phyloP scores from a whole-genome alignment of 169 alveolate genomes.

The Haemoproteus tartakovskyi region DNA sequence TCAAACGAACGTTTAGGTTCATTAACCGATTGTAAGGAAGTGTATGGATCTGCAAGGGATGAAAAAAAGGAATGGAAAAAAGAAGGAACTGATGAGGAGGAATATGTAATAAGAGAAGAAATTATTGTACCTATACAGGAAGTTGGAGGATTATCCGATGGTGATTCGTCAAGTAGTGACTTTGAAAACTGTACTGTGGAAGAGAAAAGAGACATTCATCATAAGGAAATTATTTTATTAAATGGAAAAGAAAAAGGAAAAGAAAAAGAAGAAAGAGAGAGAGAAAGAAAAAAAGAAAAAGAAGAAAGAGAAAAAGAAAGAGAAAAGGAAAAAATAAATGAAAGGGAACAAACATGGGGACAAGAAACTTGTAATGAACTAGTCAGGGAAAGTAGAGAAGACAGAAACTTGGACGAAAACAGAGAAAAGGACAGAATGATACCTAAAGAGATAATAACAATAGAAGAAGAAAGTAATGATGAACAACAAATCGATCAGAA shows the following conservation, averaged over 20 bases:
- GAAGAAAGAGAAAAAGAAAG: background rate
- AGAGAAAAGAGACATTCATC: constrained; percentile 6
- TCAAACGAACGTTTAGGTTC: background rate
- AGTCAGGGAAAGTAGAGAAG: too few species aligned
- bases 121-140: background rate
- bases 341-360: too few species aligned
- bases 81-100: background rate
- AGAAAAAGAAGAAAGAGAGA: background rate
- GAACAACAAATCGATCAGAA: too few species aligned
- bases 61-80: background rate
- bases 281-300: background rate
- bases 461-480: too few species aligned
- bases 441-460: too few species aligned
- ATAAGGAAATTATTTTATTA: background rate
- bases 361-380: too few species aligned
- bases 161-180: background rate
- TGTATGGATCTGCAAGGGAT: background rate
- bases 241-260: background rate
- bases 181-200: constrained; percentile 51
- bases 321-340: too few species aligned
- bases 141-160: constrained; percentile 9
- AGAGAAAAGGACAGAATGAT: too few species aligned
- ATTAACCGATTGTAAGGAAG: background rate
- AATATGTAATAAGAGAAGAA: background rate
- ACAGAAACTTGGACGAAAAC: too few species aligned